A percentile compares a stretch with the other conserved stretches of the same genome.
Conservation (phyloP, 495 filamentous ascomycete genomes). For the Neurospora terricola region DNA sequence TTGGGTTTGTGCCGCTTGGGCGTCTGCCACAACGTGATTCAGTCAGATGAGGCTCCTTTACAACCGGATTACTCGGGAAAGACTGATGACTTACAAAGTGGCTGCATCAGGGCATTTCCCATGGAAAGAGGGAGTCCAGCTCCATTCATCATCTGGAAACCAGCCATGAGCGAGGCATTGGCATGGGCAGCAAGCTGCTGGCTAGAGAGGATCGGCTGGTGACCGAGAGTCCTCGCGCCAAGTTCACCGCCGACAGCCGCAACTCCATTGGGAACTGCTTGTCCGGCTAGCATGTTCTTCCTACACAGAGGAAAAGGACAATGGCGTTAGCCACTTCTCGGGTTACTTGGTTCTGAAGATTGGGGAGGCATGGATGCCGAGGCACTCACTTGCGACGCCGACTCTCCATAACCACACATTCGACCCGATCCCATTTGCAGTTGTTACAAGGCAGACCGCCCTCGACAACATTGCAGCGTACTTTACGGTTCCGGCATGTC, state of each 20-base stretch:
- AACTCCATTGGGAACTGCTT: background rate
- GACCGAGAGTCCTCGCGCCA: background rate
- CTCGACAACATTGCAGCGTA: constrained; percentile 89
- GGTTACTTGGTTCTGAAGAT: background rate
- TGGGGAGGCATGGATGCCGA: background rate
- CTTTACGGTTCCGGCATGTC: constrained; percentile 78
- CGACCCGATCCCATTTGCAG: constrained; percentile 78
- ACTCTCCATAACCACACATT: constrained; percentile 83
- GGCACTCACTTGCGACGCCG: constrained; percentile 72
- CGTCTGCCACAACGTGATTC: background rate
- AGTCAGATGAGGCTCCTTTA: background rate
- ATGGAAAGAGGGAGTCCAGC: background rate
- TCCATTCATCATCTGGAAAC: background rate
- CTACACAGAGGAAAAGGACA: background rate
- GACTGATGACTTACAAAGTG: background rate
- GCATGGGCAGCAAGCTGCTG: background rate
- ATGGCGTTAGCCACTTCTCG: background rate
- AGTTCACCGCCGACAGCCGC: background rate
- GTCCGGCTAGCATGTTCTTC: background rate
- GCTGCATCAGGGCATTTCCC: background rate
- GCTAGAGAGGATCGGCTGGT: background rate
- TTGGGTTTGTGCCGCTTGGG: background rate
- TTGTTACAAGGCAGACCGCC: constrained; percentile 74
- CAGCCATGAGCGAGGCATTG: background rate
- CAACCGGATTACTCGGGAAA: background rate